phyloP scores from a whole-genome alignment of 345 rosid species.

The Arabidopsis thaliana region TAIR10.1 NC_003074.8:392501-393000 shows the following conservation, averaged over 20 bases:
- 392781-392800: conserved; percentile 1
- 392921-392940: background rate
- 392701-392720: background rate
- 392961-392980: background rate
- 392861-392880: conserved; percentile 20
- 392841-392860: background rate
- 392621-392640: conserved; percentile 27
- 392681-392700: conserved; percentile 1
- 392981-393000: conserved; percentile 5
- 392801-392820: conserved; percentile 6
- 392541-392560: conserved; percentile 24
- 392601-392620: conserved; percentile 6
- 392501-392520: conserved; percentile 15
- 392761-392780: background rate
- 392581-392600: conserved; percentile 32
- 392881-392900: background rate
- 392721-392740: background rate
- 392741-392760: conserved; percentile 6
- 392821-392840: background rate
- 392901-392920: background rate
- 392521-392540: conserved; percentile 2
- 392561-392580: conserved; percentile 35
- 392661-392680: conserved; percentile 20
- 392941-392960: background rate
- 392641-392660: conserved; percentile 10